Evolutionary conservation across 2,329 filamentous ascomycete genomes (phyloP).

Genomic region (Raffaelea arxii): DNA sequence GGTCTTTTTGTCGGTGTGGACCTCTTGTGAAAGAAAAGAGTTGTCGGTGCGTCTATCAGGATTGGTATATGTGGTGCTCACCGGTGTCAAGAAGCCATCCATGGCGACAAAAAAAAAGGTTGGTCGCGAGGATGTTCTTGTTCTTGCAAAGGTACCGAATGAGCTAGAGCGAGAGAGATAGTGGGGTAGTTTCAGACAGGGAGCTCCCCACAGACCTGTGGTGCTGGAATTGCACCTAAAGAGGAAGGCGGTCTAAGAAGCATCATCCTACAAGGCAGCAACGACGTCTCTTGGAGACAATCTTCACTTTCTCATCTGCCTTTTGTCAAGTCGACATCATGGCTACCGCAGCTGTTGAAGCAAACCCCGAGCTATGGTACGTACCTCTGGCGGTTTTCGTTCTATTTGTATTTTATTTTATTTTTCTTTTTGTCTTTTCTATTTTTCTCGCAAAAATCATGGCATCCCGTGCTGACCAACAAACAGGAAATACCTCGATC

Average conservation of each 20-base stretch:
- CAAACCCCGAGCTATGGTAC: conserved; percentile 7
- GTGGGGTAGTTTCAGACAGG: too few relatives aligned
- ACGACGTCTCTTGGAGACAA: too few relatives aligned
- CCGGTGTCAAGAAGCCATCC: conserved; percentile 45
- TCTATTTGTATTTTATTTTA: background rate
- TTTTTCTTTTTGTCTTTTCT: background rate
- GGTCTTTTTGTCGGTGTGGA: too few relatives aligned
- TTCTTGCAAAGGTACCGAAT: too few relatives aligned
- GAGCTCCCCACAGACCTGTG: too few relatives aligned
- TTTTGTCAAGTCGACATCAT: background rate
- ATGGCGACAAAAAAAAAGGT: conserved; percentile 23
- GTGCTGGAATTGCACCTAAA: too few relatives aligned
- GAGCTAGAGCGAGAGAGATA: too few relatives aligned
- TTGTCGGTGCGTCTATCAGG: conserved; percentile 25
- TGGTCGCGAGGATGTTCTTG: too few relatives aligned
- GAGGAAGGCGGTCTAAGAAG: too few relatives aligned
- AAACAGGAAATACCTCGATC: conserved; percentile 72
- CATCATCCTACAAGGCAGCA: too few relatives aligned
- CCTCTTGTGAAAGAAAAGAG: conserved; percentile 27
- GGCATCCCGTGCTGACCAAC: background rate
- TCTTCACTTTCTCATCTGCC: too few relatives aligned
- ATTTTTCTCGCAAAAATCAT: background rate
- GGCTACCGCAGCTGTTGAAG: conserved; percentile 4
- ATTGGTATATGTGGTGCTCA: conserved; percentile 40
- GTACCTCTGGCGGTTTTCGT: too few relatives aligned